A percentile compares a stretch with the other conserved stretches of the same genome.
Conservation (phyloP, 2,329 filamentous ascomycete genomes). For the Monosporascus ibericus region DNA sequence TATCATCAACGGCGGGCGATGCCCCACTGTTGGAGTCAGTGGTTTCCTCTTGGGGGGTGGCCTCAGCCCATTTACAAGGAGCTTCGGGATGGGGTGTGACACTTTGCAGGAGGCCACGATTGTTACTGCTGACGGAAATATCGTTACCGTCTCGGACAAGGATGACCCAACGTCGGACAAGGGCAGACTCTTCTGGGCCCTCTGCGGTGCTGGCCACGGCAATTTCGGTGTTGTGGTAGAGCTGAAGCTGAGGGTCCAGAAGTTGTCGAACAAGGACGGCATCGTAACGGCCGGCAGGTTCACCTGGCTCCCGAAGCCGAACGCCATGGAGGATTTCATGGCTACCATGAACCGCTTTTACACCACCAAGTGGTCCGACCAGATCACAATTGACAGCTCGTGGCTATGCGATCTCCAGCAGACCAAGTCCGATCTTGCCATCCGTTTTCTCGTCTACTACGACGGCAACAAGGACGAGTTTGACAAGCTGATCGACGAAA, state of each 20-base stretch:
- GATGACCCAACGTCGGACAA: slow-evolving; percentile 15
- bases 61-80: slow-evolving; percentile 28
- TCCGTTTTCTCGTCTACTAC: slow-evolving; percentile 12
- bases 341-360: slow-evolving; percentile 22
- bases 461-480: slow-evolving; percentile 11
- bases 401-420: slow-evolving; percentile 13
- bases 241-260: slow-evolving; percentile 20
- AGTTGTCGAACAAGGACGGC: slow-evolving; percentile 2
- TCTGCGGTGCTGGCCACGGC: slow-evolving; percentile 33
- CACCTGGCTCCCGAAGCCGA: slow-evolving; percentile 8
- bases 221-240: slow-evolving; percentile 33
- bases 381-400: slow-evolving; percentile 23
- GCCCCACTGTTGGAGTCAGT: slow-evolving; percentile 30
- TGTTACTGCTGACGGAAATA: slow-evolving; percentile 22
- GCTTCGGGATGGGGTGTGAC: slow-evolving; percentile 30
- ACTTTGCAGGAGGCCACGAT: slow-evolving; percentile 28
- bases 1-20: slow-evolving; percentile 26
- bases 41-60: slow-evolving; percentile 34
- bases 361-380: slow-evolving; percentile 15
- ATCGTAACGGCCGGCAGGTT: slow-evolving; percentile 20
- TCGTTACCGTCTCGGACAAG: slow-evolving; percentile 11
- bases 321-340: background rate
- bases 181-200: slow-evolving; percentile 31
- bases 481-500: slow-evolving; percentile 7
- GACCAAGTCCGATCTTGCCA: background rate